Base-by-base conservation (phyloP, 768 basidiomycete genomes). In the Erythrobasidium yunnanense region DNA sequence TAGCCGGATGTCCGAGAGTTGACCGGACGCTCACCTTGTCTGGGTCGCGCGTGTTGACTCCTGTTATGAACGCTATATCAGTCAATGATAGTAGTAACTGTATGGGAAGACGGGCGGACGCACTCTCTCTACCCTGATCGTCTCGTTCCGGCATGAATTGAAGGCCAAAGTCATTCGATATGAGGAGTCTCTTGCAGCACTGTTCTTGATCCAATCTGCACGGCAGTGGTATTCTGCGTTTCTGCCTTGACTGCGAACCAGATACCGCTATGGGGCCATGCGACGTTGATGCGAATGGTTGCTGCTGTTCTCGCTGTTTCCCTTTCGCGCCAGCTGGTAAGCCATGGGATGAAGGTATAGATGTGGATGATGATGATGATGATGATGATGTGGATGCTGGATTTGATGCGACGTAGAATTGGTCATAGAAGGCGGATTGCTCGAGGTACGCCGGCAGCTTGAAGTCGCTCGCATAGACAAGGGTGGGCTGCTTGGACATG, bases 91-190 rank as follows among this genome's bases (percentile, higher is more conserved):
- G 29, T 13, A 13, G 22, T n/a, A 22, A 55, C 30, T 18, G 13
- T 18, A 23, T 13, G 29, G 23, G 38, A 6, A 27, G n/a, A n/a
- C n/a, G n/a, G 6, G 7, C 27, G 27, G 20, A 51, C 60, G 32
- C 25, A 63, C 60, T 63, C n/a, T 63, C 60, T 32, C 47, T 63
- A n/a, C 60, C 60, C 30, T 49, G 47, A 17, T 63, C 60, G 49
- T 63, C 60, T 25, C 49, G 46, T 35, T 63, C 60, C 7, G 60
- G 60, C 15, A 46, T 23, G 60, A 63, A 63, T n/a, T 63, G 60
- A 4, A 63, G n/a, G 11, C 23, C 33, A 18, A 7, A 13, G 11
- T 32, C 60, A 32, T 51, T 38, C 18, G 46, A 23, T 27, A 63
- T 51, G 25, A 63, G n/a, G 4, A 63, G 47, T 17, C 60, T 7